Conservation (phyloP, 2,329 filamentous ascomycete genomes). For the Boeremia exigua region DNA sequence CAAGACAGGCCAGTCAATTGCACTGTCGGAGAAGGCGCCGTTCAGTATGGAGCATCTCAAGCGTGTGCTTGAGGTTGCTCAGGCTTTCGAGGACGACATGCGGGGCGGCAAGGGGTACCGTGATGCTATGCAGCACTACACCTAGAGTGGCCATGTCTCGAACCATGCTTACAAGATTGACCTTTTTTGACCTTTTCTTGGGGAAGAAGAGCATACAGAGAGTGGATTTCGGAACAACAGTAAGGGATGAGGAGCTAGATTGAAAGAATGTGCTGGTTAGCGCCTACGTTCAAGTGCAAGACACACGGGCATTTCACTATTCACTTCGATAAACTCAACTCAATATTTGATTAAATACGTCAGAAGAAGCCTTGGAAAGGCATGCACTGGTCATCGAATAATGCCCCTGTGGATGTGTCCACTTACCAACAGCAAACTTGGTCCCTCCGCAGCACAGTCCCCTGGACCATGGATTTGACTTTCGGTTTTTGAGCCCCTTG, state of each 20-base stretch:
- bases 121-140: slow-evolving; percentile 85
- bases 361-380: not conserved
- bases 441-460: not conserved
- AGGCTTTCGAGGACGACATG: slow-evolving; percentile 82
- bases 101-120: slow-evolving; percentile 80
- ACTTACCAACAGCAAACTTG: not conserved
- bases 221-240: not conserved
- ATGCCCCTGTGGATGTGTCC: not conserved
- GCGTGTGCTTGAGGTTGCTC: slow-evolving; percentile 81
- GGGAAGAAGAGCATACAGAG: not conserved
- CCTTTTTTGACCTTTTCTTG: not conserved
- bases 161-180: not conserved
- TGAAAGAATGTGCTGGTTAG: too few species aligned
- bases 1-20: slow-evolving; percentile 80
- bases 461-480: not conserved
- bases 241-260: too few species aligned
- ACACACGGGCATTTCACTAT: too few species aligned
- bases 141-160: slow-evolving; percentile 41
- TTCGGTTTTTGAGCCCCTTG: not conserved
- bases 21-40: slow-evolving; percentile 73
- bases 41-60: slow-evolving; percentile 81
- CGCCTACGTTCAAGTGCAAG: too few species aligned
- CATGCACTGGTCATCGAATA: slow-evolving; percentile 4
- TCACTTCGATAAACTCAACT: too few species aligned
- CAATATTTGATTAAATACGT: too few species aligned